These are phyloP conservation scores for Citrus trifoliata DNA, from an alignment of 345 rosid species.

Conservation along the genomic window DNA sequence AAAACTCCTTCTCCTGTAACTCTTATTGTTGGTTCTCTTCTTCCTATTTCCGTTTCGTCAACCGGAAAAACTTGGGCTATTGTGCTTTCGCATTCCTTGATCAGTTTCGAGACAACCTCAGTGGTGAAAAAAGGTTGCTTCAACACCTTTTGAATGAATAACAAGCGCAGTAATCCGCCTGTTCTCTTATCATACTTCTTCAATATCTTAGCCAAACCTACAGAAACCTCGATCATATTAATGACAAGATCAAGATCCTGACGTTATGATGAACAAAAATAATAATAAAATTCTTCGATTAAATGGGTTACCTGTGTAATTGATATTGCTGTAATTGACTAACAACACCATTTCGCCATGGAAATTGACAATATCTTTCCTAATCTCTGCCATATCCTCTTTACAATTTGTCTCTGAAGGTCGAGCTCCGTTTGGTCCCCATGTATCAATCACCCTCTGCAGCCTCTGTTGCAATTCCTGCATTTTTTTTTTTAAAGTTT, in stretches of 20 bases:
- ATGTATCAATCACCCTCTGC: constrained; percentile 35
- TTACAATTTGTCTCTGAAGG: constrained; percentile 39
- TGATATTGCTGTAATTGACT: constrained; percentile 78
- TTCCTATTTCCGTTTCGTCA: constrained; percentile 17
- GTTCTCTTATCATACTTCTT: constrained; percentile 91
- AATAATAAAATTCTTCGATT: background rate
- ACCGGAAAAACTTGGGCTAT: constrained; percentile 55
- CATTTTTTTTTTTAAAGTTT: background rate
- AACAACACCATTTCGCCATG: constrained; percentile 95
- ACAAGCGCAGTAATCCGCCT: constrained; percentile 49
- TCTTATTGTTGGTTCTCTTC: constrained; percentile 25
- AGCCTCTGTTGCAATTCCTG: constrained; percentile 70
- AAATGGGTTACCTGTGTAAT: constrained; percentile 62
- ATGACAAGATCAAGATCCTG: background rate
- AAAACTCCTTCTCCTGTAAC: constrained; percentile 61
- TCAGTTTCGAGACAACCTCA: constrained; percentile 68
- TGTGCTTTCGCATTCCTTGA: constrained; percentile 67
- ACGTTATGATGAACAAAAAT: no score
- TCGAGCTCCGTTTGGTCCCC: constrained; percentile 41
- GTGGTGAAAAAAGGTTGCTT: constrained; percentile 77
- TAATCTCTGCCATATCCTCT: constrained; percentile 52
- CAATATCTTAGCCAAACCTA: constrained; percentile 78
- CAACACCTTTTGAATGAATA: constrained; percentile 67
- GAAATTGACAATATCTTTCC: constrained; percentile 72
- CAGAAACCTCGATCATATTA: background rate